Conservation (phyloP, 2,329 filamentous ascomycete species). For the Penicillium sp. region DNA sequence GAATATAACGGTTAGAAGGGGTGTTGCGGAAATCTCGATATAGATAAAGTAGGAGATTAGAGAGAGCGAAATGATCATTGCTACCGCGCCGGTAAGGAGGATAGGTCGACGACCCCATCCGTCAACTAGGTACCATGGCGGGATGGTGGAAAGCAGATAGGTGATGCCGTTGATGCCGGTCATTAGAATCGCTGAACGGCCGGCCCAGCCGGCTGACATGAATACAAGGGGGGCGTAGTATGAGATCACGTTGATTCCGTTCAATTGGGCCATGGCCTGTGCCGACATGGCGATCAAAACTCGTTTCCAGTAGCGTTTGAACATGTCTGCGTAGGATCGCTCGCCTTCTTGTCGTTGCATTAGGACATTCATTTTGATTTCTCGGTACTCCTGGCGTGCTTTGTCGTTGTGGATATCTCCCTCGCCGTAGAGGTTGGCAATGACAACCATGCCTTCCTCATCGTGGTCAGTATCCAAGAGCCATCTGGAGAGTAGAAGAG, state of each 20-base stretch:
- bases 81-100: constrained; percentile 82
- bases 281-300: constrained; percentile 99
- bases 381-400: constrained; percentile 92
- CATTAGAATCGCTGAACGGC: constrained; percentile 91
- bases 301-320: constrained; percentile 84
- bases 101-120: constrained; percentile 87
- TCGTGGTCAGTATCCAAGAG: constrained; percentile 96
- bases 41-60: constrained; percentile 94
- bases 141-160: constrained; percentile 89
- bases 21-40: constrained; percentile 76
- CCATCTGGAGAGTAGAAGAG: constrained; percentile 66
- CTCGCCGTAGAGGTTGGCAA: constrained; percentile 94
- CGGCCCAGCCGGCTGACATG: constrained; percentile 93
- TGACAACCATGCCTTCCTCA: constrained; percentile 97
- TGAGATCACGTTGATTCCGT: constrained; percentile 99
- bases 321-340: constrained; percentile 91
- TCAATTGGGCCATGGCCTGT: constrained; percentile 91
- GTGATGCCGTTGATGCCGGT: constrained; percentile 93
- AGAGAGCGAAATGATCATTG: constrained; percentile 87
- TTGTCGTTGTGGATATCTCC: constrained; percentile 93
- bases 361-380: constrained; percentile 98
- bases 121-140: constrained; percentile 97
- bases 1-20: constrained; percentile 83
- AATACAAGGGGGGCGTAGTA: constrained; percentile 98
- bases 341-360: constrained; percentile 94